These are phyloP conservation scores for Dissophora globulifera DNA, from an alignment of 192 early-diverging fungal species.

Conservation along the genomic window DNA sequence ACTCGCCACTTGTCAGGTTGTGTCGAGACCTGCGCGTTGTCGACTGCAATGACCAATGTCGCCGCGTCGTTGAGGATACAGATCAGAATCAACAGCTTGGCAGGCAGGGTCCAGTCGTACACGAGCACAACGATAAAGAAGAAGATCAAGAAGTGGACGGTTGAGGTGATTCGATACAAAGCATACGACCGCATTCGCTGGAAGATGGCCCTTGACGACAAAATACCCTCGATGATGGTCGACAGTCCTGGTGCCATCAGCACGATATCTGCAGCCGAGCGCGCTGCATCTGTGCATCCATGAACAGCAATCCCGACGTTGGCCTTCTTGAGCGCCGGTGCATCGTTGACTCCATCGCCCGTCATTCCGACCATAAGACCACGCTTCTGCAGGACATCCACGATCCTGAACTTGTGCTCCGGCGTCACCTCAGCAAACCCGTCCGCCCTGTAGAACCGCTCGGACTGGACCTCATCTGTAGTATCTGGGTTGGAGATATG, in stretches of 20 bases:
- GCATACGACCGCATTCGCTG: constrained; percentile 92
- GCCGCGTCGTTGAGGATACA: constrained; percentile 91
- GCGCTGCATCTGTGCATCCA: constrained; percentile 92
- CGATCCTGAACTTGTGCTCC: constrained; percentile 94
- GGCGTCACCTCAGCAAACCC: constrained; percentile 96
- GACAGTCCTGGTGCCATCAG: constrained; percentile 85
- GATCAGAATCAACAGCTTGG: constrained; percentile 85
- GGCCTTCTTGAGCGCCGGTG: constrained; percentile 94
- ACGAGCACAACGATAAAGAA: constrained; percentile 89
- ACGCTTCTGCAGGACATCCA: constrained; percentile 88
- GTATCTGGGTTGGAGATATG: constrained; percentile 73
- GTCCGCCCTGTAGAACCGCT: constrained; percentile 83
- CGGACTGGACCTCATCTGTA: constrained; percentile 75
- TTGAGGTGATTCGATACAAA: constrained; percentile 92
- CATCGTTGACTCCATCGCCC: constrained; percentile 96
- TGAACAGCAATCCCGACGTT: constrained; percentile 95
- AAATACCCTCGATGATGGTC: constrained; percentile 89
- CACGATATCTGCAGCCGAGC: constrained; percentile 93
- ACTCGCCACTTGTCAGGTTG: constrained; percentile 94
- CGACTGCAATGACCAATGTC: constrained; percentile 90
- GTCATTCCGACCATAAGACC: constrained; percentile 88
- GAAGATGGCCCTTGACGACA: constrained; percentile 89
- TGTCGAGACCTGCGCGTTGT: constrained; percentile 88
- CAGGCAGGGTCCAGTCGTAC: constrained; percentile 85
- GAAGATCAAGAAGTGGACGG: constrained; percentile 93